A percentile compares a stretch with the other conserved stretches of the same genome.
Conservation (phyloP, 495 filamentous ascomycete genomes). For the Aspergillus nanangensis region DNA sequence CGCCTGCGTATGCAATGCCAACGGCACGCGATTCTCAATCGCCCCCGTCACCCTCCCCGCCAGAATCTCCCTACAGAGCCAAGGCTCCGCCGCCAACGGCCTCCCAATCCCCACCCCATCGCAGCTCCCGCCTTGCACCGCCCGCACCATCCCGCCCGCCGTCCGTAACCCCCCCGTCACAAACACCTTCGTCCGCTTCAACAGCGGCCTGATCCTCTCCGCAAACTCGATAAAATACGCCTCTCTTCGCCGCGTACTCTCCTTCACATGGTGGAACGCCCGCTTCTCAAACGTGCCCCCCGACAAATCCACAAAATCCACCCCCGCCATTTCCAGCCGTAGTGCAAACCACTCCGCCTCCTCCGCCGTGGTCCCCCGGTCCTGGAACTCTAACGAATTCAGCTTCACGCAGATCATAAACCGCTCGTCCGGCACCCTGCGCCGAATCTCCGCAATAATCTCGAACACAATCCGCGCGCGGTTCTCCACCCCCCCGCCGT, state of each 20-base stretch:
- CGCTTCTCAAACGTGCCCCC: constrained; percentile 46
- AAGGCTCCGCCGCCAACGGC: background rate
- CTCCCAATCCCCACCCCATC: background rate
- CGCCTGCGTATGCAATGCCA: too few relatives aligned
- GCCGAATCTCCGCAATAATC: constrained; percentile 38
- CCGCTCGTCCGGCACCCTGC: constrained; percentile 21
- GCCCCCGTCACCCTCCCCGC: background rate
- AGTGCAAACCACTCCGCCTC: constrained; percentile 49
- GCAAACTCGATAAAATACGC: background rate
- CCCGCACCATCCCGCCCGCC: background rate
- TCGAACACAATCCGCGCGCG: constrained; percentile 47
- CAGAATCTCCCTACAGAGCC: background rate
- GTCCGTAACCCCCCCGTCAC: background rate
- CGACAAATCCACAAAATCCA: constrained; percentile 60
- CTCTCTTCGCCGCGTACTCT: background rate
- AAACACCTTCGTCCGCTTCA: background rate
- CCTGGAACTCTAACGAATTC: constrained; percentile 64
- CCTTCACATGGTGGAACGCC: background rate
- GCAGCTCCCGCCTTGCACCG: background rate
- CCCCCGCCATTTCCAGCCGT: constrained; percentile 45
- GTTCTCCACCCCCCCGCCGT: constrained; percentile 46
- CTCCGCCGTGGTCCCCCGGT: constrained; percentile 47
- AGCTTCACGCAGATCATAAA: constrained; percentile 62
- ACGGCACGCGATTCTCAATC: background rate
- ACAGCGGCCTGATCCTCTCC: background rate